Conservation (phyloP, 73 alveolate species). For the Paramecium sexaurelia region DNA sequence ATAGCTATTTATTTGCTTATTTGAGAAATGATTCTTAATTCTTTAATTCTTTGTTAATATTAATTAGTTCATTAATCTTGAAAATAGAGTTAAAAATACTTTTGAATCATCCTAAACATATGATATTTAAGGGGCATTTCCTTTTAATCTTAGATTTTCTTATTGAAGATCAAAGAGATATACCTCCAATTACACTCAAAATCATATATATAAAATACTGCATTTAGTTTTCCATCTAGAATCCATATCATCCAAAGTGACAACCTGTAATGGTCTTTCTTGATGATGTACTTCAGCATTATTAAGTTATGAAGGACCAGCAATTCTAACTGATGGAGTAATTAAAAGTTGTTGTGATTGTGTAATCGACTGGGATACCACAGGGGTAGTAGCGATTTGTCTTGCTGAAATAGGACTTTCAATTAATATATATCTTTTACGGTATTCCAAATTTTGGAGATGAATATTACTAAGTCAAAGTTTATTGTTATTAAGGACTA, state of each 20-base stretch:
- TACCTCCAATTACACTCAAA: background rate
- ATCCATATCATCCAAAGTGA: conserved; percentile 38
- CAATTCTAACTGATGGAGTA: background rate
- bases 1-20: background rate
- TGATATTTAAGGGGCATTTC: background rate
- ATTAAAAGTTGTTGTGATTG: background rate
- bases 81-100: background rate
- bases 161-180: background rate
- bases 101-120: conserved; percentile 3
- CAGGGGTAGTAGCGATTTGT: background rate
- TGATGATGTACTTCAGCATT: conserved; percentile 34
- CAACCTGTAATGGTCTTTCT: conserved; percentile 22
- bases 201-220: background rate
- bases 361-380: background rate
- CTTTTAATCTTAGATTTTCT: background rate
- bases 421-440: background rate
- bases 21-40: background rate
- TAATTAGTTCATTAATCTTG: background rate
- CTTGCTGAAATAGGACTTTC: background rate
- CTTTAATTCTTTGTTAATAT: background rate
- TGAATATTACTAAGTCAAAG: background rate
- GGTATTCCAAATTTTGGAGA: background rate
- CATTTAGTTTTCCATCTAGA: conserved; percentile 27
- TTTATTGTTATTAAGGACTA: background rate
- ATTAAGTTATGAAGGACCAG: background rate